Conservation (phyloP, 2,329 filamentous ascomycete genomes). For the Colletotrichum sojae region DNA sequence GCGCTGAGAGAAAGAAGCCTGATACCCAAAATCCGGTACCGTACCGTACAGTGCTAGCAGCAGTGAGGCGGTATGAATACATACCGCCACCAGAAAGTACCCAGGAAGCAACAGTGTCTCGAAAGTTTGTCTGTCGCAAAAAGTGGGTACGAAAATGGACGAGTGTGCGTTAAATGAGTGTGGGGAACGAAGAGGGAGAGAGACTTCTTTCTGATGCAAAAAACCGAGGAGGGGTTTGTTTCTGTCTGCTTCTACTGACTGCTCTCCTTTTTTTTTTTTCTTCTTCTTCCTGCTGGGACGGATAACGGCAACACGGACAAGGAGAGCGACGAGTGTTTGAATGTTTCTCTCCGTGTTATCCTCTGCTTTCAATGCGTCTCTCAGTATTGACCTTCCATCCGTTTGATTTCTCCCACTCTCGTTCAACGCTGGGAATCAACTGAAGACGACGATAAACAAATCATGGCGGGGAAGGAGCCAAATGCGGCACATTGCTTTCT, state of each 20-base stretch:
- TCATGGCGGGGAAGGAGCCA: conserved; percentile 21
- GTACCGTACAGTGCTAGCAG: conserved; percentile 9
- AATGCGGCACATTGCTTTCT: conserved; percentile 37
- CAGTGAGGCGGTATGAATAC: neutral
- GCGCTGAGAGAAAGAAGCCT: neutral
- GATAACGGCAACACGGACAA: neutral
- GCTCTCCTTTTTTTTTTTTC: neutral
- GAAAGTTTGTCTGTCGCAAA: neutral
- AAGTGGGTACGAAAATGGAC: conserved; percentile 9
- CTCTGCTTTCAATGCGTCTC: neutral
- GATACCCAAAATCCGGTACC: neutral
- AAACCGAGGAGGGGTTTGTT: conserved; percentile 34
- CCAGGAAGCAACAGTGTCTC: neutral
- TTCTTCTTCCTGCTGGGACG: neutral
- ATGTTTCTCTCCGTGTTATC: neutral
- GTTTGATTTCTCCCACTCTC: neutral
- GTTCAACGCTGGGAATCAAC: neutral
- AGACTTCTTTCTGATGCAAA: conserved; percentile 22
- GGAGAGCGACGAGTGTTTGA: neutral
- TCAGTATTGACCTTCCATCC: neutral
- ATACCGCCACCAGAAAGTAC: conserved; percentile 1
- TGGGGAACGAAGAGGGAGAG: conserved; percentile 31
- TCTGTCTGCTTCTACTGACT: conserved; percentile 32
- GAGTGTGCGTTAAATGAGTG: conserved; percentile 37
- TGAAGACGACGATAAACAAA: conserved; percentile 5